Base-by-base conservation (phyloP, 225 moss, liverwort and hornwort species). In the Straminergon stramineum region DNA sequence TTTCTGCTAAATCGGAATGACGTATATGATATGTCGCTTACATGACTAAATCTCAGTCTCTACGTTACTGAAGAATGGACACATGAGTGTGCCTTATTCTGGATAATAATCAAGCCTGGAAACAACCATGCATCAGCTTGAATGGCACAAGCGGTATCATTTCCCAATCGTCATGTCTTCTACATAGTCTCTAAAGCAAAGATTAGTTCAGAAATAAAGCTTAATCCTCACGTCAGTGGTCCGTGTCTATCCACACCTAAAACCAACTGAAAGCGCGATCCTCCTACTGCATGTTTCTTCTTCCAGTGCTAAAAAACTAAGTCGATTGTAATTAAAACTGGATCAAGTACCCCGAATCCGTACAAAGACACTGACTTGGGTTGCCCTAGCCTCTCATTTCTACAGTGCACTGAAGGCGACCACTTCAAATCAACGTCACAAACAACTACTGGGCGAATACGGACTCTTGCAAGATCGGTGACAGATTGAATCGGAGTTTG, bases 401-500 rank as follows among this genome's bases (percentile, higher is more conserved):
- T 39, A 70, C 43, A 58, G 87, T 88, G 87, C 87, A 75, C 81
- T 34, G 17, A 43, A 76, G 69, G 78, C 39, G 62, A 83, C 51
- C 88, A 35, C 85, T 88, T 56, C 83, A 53, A 84, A 84, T 67
- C 55, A 76, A 85, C 83, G 32, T 83, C 90, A 48, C 48, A 80
- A 66, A 55, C 74, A 76, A 52, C 79, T 17, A 56, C 55, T 37
- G 86, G 41, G 30, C 66, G 56, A 80, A 89, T 82, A 88, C 43
- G 84, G 84, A 67, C 78, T 43, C 78, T 62, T 75, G 80, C 90
- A 84, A 66, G 82, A 87, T 86, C 86, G 90, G 58, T 56, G 82
- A 45, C 66, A 86, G 82, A 89, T 91, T 75, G 89, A 89, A 91
- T 91, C 84, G 84, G 62, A 91, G 62, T 84, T 86, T 76, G n/a